A percentile compares a stretch with the other conserved stretches of the same genome.
phyloP scores from a whole-genome alignment of 345 rosid species.

The Euphorbia lathyris region DNA sequence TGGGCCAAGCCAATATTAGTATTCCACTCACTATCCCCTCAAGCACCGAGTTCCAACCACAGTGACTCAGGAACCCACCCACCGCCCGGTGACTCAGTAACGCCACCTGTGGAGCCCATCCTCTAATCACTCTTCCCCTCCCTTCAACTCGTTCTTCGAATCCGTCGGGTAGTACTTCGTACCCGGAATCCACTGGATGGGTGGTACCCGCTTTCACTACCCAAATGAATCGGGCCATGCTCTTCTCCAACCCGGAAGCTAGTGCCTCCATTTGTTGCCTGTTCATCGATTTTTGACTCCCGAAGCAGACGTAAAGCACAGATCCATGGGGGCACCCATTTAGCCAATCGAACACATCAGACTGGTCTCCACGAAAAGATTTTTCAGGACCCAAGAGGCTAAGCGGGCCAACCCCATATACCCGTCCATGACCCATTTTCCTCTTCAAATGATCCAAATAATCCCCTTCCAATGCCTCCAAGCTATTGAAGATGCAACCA shows the following conservation, averaged over 20 bases:
- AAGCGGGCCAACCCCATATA: conserved; percentile 59
- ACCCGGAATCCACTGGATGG: conserved; percentile 17
- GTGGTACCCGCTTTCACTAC: conserved; percentile 40
- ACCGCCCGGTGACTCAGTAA: conserved; percentile 53
- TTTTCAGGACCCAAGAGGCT: conserved; percentile 34
- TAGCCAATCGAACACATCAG: conserved; percentile 42
- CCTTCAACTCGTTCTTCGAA: conserved; percentile 43
- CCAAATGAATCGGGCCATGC: conserved; percentile 56
- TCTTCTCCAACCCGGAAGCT: conserved; percentile 49
- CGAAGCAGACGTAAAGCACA: conserved; percentile 63
- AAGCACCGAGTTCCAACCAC: conserved; percentile 75
- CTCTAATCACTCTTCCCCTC: conserved; percentile 42
- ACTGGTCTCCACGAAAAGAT: not conserved
- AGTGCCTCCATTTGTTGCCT: conserved; percentile 48
- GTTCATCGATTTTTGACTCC: conserved; percentile 48
- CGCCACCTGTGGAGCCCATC: conserved; percentile 60
- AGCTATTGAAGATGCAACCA: conserved; percentile 50
- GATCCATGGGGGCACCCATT: conserved; percentile 48
- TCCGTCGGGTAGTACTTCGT: conserved; percentile 36
- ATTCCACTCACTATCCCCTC: conserved; percentile 57
- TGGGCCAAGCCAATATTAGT: conserved; percentile 58
- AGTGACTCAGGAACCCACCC: conserved; percentile 63
- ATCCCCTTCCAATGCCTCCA: conserved; percentile 41
- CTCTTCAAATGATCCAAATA: conserved; percentile 35
- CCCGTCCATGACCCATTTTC: conserved; percentile 41